phyloP scores from a whole-genome alignment of 305 asterid species.

The Nicotiana rustica region DNA sequence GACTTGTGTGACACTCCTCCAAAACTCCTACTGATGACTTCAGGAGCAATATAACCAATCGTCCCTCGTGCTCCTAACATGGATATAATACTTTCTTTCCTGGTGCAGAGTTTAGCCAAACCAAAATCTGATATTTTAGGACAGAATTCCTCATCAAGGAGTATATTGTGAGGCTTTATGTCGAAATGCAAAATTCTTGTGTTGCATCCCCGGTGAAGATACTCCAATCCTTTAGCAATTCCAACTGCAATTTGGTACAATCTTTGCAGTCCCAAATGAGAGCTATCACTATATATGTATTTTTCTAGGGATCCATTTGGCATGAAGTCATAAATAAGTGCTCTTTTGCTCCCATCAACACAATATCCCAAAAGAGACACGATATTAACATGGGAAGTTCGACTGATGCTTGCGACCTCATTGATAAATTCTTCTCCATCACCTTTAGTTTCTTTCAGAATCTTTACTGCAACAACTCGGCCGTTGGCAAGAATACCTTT shows the following conservation, averaged over 20 bases:
- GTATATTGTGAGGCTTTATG: constrained; percentile 34
- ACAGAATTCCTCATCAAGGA: constrained; percentile 15
- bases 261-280: constrained; percentile 12
- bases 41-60: constrained; percentile 30
- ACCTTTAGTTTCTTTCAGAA: constrained; percentile 30
- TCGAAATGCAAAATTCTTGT: constrained; percentile 34
- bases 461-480: constrained; percentile 38
- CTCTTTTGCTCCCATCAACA: constrained; percentile 20
- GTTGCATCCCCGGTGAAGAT: constrained; percentile 38
- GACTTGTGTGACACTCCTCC: constrained; percentile 29
- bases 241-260: constrained; percentile 37
- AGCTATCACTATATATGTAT: constrained; percentile 16
- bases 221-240: constrained; percentile 39
- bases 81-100: constrained; percentile 21
- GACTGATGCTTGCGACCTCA: constrained; percentile 35
- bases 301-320: constrained; percentile 42
- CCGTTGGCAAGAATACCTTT: constrained; percentile 35
- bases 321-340: constrained; percentile 34
- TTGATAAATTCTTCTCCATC: constrained; percentile 35
- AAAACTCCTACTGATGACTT: constrained; percentile 15
- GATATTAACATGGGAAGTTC: constrained; percentile 28
- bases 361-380: constrained; percentile 34
- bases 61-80: constrained; percentile 31
- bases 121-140: constrained; percentile 34
- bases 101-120: constrained; percentile 33